Evolutionary conservation across 805 yeast species (phyloP).

Genomic region (Wickerhamiella shivajii): DNA sequence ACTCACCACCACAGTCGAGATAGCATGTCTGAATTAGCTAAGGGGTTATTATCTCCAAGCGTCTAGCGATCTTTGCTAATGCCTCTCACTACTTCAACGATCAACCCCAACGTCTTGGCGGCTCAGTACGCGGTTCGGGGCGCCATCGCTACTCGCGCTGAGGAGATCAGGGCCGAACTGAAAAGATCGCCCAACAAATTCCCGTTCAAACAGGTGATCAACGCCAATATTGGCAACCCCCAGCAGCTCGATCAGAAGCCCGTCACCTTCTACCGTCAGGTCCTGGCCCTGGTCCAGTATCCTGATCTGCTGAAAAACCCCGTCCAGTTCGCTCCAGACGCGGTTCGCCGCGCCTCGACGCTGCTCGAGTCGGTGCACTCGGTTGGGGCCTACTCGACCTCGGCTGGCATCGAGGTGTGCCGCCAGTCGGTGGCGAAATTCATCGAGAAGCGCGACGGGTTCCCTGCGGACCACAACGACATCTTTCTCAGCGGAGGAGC

Average conservation of each 20-base stretch:
- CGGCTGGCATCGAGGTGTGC: conserved; percentile 68
- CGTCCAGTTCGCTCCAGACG: conserved; percentile 36
- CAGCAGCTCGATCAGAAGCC: conserved; percentile 94
- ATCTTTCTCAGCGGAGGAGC: conserved; percentile 90
- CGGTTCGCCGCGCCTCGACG: conserved; percentile 49
- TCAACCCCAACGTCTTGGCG: conserved; percentile 59
- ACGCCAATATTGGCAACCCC: conserved; percentile 94
- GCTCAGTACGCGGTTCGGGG: conserved; percentile 98
- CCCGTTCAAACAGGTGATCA: conserved; percentile 66
- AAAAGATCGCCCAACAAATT: conserved; percentile 41
- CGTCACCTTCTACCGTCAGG: conserved; percentile 88
- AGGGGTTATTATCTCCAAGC: too few relatives aligned
- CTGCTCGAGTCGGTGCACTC: conserved; percentile 57
- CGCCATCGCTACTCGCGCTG: conserved; percentile 83
- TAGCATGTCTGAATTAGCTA: too few relatives aligned
- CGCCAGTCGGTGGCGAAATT: conserved; percentile 72
- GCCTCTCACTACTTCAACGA: conserved; percentile 33
- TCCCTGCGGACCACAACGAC: conserved; percentile 47
- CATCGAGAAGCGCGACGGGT: conserved; percentile 68
- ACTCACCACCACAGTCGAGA: too few relatives aligned
- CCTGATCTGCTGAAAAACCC: conserved; percentile 45
- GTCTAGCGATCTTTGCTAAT: too few relatives aligned
- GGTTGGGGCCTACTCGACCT: conserved; percentile 88
- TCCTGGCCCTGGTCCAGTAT: conserved; percentile 69
- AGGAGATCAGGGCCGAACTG: conserved; percentile 52